These are phyloP conservation scores for Neurospora sp. DNA, from an alignment of 495 filamentous ascomycete species.

Conservation along the genomic window DNA sequence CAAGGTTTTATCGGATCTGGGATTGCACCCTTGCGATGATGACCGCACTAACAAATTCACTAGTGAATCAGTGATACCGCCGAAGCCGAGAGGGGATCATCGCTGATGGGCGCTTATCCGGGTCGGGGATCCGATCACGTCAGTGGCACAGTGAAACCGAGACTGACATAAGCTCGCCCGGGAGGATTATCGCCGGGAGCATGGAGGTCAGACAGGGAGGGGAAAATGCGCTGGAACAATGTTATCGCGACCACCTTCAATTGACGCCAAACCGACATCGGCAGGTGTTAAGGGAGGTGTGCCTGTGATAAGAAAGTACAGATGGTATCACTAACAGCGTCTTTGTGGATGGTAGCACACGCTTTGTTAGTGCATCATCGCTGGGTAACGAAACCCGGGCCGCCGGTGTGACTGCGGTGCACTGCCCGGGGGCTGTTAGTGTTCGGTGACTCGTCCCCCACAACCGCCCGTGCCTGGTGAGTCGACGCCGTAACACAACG, in stretches of 20 bases:
- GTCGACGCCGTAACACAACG: background rate
- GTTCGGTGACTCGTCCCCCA: background rate
- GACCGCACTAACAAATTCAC: background rate
- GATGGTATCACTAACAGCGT: background rate
- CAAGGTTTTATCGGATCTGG: background rate
- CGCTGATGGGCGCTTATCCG: background rate
- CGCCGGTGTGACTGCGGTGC: background rate
- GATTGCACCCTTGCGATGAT: background rate
- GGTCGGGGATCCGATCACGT: background rate
- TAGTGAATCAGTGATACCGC: background rate
- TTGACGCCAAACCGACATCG: background rate
- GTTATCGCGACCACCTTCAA: background rate
- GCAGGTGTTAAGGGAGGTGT: background rate
- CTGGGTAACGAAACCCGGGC: background rate
- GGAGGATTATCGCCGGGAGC: background rate
- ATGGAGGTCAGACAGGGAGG: background rate
- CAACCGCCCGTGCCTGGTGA: background rate
- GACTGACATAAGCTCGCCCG: background rate
- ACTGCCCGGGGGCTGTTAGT: background rate
- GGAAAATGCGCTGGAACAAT: background rate
- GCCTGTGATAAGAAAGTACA: background rate
- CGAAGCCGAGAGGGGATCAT: background rate
- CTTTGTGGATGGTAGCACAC: accelerated
- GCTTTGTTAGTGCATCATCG: background rate
- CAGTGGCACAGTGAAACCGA: background rate